Conservation (phyloP, 108 stramenopile species). For the Skeletonema marinoi region DNA sequence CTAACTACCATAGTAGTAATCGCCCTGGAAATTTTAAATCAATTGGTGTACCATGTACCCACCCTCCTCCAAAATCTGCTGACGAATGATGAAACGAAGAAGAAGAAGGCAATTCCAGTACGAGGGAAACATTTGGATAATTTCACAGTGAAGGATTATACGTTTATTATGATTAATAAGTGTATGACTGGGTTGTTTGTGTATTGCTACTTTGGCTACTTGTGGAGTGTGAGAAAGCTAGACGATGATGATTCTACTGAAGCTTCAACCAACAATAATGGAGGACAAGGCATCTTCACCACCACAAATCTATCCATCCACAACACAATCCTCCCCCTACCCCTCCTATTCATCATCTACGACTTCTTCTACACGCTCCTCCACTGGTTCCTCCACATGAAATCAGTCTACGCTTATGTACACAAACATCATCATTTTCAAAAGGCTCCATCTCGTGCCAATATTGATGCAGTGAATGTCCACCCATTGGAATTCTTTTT, state of each 20-base stretch:
- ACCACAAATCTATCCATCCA: constrained; percentile 47
- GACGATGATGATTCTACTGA: not conserved
- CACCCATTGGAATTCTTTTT: constrained; percentile 97
- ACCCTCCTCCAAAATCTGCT: not conserved
- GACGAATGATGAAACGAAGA: not conserved
- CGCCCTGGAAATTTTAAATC: constrained; percentile 25
- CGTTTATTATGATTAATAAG: constrained; percentile 78
- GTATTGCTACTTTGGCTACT: constrained; percentile 71
- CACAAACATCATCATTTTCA: constrained; percentile 99
- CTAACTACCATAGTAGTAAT: constrained; percentile 28
- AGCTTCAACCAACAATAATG: too few relatives aligned
- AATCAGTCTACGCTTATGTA: constrained; percentile 83
- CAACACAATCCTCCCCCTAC: constrained; percentile 60
- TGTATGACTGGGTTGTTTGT: constrained; percentile 78
- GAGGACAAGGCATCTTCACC: constrained; percentile 50
- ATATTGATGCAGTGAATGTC: constrained; percentile 97
- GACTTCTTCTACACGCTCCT: constrained; percentile 95
- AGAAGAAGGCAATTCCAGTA: constrained; percentile 62
- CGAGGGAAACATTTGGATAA: constrained; percentile 87
- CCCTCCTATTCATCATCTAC: constrained; percentile 87
- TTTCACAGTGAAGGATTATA: constrained; percentile 56
- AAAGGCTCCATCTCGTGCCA: constrained; percentile 94
- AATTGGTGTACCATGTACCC: constrained; percentile 30
- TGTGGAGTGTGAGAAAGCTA: constrained; percentile 38
- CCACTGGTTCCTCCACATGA: constrained; percentile 91